phyloP scores from a whole-genome alignment of 1,284 basidiomycete species.

The Tranzscheliella williamsii region DNA sequence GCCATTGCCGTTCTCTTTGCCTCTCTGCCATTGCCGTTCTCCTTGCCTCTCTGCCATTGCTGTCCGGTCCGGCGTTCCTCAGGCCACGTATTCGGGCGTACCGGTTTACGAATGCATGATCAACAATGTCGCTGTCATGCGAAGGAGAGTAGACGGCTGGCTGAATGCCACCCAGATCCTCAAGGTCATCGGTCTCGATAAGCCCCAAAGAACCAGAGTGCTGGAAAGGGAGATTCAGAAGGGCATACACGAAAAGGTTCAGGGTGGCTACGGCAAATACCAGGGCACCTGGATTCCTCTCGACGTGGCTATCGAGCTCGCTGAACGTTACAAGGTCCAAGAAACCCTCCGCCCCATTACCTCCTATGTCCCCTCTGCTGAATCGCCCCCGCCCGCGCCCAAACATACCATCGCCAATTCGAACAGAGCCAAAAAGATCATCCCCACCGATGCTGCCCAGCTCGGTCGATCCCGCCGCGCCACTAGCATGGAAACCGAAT shows the following conservation, averaged over 20 bases:
- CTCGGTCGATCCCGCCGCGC: slow-evolving; percentile 47
- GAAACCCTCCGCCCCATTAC: slow-evolving; percentile 87
- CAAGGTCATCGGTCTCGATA: slow-evolving; percentile 99
- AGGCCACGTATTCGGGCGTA: slow-evolving; percentile 63
- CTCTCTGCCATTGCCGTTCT: too few species aligned
- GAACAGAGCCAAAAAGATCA: slow-evolving; percentile 49
- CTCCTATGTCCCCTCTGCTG: slow-evolving; percentile 84
- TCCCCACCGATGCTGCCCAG: slow-evolving; percentile 44
- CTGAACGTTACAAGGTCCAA: slow-evolving; percentile 92
- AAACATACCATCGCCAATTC: slow-evolving; percentile 73
- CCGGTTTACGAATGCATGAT: slow-evolving; percentile 63
- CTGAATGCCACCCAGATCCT: slow-evolving; percentile 96
- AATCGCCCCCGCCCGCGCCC: slow-evolving; percentile 89
- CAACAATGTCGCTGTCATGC: slow-evolving; percentile 80
- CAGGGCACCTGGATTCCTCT: slow-evolving; percentile 99
- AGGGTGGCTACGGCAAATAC: slow-evolving; percentile 99
- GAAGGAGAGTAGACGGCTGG: slow-evolving; percentile 91
- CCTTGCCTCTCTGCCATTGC: background rate
- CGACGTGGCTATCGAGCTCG: slow-evolving; percentile 81
- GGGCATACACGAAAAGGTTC: slow-evolving; percentile 98
- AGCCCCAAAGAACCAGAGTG: slow-evolving; percentile 95
- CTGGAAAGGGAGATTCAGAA: slow-evolving; percentile 98
- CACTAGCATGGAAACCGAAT: slow-evolving; percentile 57
- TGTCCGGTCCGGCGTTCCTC: background rate
- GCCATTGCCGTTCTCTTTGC: background rate